Base-by-base conservation (phyloP, 331 rosid genomes). In the Quercus phellos region DNA sequence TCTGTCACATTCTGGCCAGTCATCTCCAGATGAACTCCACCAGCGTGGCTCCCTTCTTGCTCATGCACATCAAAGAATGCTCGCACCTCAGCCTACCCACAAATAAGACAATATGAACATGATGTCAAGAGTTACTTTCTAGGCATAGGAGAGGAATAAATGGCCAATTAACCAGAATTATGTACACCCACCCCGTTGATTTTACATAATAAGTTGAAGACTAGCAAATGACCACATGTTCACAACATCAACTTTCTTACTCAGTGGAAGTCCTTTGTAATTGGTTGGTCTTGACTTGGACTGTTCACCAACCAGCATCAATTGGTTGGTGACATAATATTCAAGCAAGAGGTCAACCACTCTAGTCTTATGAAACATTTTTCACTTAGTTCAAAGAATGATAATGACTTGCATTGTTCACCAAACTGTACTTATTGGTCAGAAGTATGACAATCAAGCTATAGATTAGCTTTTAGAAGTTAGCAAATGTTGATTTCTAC, bases 21-120 rank as follows among this genome's bases (percentile, higher is more conserved):
- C 92, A 88, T 90, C 82, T 90, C 95, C 21, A 90, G 75, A 71
- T 90, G 95, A 30, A 90, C 74, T n/a, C 95, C 92, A 56, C 92
- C 95, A 0, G 95, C 84, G 29, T 90, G 90, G 83, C 91, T 88
- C 19, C 95, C 95, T 90, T 90, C 92, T 87, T 90, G 92, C 54
- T 90, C 95, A 27, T 88, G 95, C 55, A 90, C 95, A 27, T 90
- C 95, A 50, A 90, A 90, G 88, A 90, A 88, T 72, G 95, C 95
- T 60, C 91, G 75, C 70, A 88, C 95, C 90, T 90, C 92, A 6
- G 89, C 90, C 95, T 90, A 19, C 76, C 51, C 68, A 63, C 5
- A 77, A 66, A 32, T 38, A 27, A 5, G 16, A 75, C 67, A 75
- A 54, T 59, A 77, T 74, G 56, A 51, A 30, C 46, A 64, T 59